A percentile compares a stretch with the other conserved stretches of the same genome.
Evolutionary conservation across 352 stramenopile species (phyloP).

Genomic region (Pythium guiyangense): DNA sequence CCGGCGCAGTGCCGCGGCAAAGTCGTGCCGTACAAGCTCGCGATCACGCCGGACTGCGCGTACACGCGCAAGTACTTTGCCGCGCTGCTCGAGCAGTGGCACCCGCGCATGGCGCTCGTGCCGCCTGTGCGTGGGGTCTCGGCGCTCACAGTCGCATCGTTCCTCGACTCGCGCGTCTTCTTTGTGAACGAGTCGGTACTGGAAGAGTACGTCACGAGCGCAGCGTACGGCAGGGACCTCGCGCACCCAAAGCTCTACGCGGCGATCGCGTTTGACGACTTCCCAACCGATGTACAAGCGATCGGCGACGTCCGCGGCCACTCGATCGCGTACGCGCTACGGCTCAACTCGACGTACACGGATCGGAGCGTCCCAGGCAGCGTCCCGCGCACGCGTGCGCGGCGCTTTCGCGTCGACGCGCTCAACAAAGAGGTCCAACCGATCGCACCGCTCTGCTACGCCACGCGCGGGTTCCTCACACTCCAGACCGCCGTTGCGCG

Average conservation of each 20-base stretch:
- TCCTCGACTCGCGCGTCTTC: slow-evolving; percentile 49
- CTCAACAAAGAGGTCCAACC: slow-evolving; percentile 20
- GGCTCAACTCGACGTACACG: slow-evolving; percentile 57
- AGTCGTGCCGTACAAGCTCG: slow-evolving; percentile 70
- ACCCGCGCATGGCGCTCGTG: slow-evolving; percentile 52
- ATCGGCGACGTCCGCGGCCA: slow-evolving; percentile 35
- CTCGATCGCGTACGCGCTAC: slow-evolving; percentile 54
- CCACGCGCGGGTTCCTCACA: slow-evolving; percentile 62
- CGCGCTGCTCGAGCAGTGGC: slow-evolving; percentile 38
- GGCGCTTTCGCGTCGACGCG: slow-evolving; percentile 13
- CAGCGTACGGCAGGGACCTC: slow-evolving; percentile 43
- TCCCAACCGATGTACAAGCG: slow-evolving; percentile 20
- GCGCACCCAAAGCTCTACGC: slow-evolving; percentile 60
- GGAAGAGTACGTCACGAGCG: slow-evolving; percentile 45
- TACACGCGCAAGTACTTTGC: slow-evolving; percentile 71
- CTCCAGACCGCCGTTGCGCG: slow-evolving; percentile 63
- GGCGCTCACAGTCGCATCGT: slow-evolving; percentile 43
- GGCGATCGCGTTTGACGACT: slow-evolving; percentile 54
- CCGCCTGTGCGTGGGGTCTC: slow-evolving; percentile 31
- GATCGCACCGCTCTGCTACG: slow-evolving; percentile 34
- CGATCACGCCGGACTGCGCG: slow-evolving; percentile 56
- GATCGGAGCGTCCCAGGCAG: slow-evolving; percentile 24
- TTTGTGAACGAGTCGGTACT: slow-evolving; percentile 50
- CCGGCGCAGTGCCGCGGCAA: slow-evolving; percentile 41
- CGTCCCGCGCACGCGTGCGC: slow-evolving; percentile 38